These are phyloP conservation scores for Auricularia heimuer DNA, from an alignment of 768 basidiomycete species.

Conservation along the genomic window DNA sequence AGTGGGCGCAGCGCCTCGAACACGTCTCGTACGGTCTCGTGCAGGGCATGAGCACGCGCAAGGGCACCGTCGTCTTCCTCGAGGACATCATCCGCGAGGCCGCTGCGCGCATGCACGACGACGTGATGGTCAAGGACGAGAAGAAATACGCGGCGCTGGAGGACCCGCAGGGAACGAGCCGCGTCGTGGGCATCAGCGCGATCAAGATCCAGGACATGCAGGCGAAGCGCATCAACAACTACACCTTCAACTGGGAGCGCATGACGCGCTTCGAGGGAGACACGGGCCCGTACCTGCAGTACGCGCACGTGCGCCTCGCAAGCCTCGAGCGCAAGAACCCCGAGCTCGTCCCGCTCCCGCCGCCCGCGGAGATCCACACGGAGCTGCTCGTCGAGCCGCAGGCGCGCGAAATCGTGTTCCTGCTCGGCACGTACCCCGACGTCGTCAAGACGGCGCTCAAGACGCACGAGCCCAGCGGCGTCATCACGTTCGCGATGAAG, in stretches of 20 bases:
- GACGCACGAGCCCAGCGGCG: slow-evolving; percentile 79
- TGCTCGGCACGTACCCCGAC: slow-evolving; percentile 87
- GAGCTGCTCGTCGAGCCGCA: slow-evolving; percentile 61
- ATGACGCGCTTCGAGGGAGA: slow-evolving; percentile 96
- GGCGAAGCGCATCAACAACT: slow-evolving; percentile 91
- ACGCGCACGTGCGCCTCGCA: slow-evolving; percentile 86
- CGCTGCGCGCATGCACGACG: slow-evolving; percentile 83
- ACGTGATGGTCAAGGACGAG: slow-evolving; percentile 91
- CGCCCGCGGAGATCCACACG: slow-evolving; percentile 57
- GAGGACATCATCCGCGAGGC: slow-evolving; percentile 88
- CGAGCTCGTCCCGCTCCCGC: slow-evolving; percentile 67
- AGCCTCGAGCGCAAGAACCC: slow-evolving; percentile 92
- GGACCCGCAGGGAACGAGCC: slow-evolving; percentile 68
- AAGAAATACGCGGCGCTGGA: slow-evolving; percentile 85
- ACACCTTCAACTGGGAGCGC: slow-evolving; percentile 87
- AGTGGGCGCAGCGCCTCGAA: slow-evolving; percentile 72
- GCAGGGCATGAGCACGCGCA: slow-evolving; percentile 31
- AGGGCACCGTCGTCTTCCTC: slow-evolving; percentile 72
- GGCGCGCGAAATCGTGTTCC: slow-evolving; percentile 74
- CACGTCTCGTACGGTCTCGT: slow-evolving; percentile 88
- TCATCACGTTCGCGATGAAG: slow-evolving; percentile 85
- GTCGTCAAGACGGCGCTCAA: slow-evolving; percentile 79
- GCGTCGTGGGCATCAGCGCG: slow-evolving; percentile 86
- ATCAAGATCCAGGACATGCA: slow-evolving; percentile 98
- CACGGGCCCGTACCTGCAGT: slow-evolving; percentile 89